Evolutionary conservation across 2,329 filamentous ascomycete species (phyloP), one percentile per base, ranked within the genome.

Genomic region (Fragosphaeria purpurea): DNA sequence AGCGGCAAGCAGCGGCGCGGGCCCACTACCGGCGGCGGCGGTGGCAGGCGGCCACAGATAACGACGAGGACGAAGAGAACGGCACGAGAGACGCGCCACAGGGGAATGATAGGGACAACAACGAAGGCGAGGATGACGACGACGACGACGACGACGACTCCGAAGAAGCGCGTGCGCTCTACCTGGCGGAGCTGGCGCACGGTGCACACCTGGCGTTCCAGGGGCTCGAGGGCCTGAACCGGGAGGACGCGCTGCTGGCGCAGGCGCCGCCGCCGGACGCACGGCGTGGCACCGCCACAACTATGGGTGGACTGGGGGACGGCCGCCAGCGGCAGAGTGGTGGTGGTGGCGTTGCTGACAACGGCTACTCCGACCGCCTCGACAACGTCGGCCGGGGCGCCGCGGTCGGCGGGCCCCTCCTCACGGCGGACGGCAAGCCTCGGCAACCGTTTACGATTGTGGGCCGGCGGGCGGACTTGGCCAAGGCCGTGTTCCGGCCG

Each of bases 391-490:
- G 81, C 9, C 61, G 71, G 63, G 60, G 72, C 57, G 67, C 59
- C 62, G 72, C 55, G 67, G 79, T 61, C 67, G 48, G 52, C 43
- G 87, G 88, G 0, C 88, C 91, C 0, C 73, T 97, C 22, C 73
- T 98, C 31, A 86, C 82, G 55, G 77, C 74, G 54, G 76, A 83
- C 51, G 93, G 93, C 43, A 93, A 88, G 63, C 93, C 93, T 11
- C 73, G 97, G 58, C 82, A 90, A 59, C 91, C 91, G 0, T 97
- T 98, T 62, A 96, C 89, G 1, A 74, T 98, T 30, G 74, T 94
- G 5, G 83, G 85, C 53, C 84, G 76, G 57, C 79, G 93, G 39
- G 81, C 88, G 55, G 83, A 88, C 54, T 67, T 95, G 53, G 79
- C 83, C 53, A 75, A 83, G 52, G 85, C 85, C 3, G 91, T 98